A percentile compares a stretch with the other conserved stretches of the same genome.
These are phyloP conservation scores for Suillus paluster DNA, from an alignment of 768 basidiomycete genomes.

Conservation along the genomic window DNA sequence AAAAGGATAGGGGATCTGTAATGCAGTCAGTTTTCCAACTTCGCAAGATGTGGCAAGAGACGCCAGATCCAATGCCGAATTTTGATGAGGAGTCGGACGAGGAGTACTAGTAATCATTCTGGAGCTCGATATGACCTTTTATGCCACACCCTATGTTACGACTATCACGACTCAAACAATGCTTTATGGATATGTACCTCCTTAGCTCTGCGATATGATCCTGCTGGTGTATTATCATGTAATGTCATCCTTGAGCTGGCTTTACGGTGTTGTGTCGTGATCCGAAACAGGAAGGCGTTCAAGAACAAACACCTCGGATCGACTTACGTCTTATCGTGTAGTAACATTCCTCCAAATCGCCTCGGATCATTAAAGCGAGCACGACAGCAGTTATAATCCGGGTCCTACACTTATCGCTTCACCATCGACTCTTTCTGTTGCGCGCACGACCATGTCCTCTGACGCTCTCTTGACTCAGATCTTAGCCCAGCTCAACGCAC, in stretches of 20 bases:
- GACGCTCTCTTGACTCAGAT: conserved; percentile 76
- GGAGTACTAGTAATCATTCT: not conserved
- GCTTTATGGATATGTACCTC: too few species aligned
- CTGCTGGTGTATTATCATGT: too few species aligned
- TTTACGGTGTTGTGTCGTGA: not conserved
- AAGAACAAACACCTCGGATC: not conserved
- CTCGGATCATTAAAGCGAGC: conserved; percentile 1
- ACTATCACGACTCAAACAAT: not conserved
- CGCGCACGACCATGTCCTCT: conserved; percentile 30
- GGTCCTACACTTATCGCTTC: conserved; percentile 17
- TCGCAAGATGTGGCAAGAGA: not conserved
- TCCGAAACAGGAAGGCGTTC: not conserved
- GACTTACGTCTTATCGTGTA: conserved; percentile 1
- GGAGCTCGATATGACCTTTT: not conserved
- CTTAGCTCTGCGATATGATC: too few species aligned
- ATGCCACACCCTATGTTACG: not conserved
- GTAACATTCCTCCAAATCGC: not conserved
- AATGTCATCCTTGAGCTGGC: too few species aligned
- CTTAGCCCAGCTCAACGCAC: conserved; percentile 66
- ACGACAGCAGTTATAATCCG: not conserved
- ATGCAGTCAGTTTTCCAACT: conserved; percentile 17
- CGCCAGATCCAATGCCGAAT: not conserved
- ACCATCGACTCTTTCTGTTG: conserved; percentile 9
- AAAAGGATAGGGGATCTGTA: conserved; percentile 13
- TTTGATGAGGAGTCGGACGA: not conserved